Base-by-base conservation (phyloP, 2,329 filamentous ascomycete species). In the Calonectria hongkongensis region DNA sequence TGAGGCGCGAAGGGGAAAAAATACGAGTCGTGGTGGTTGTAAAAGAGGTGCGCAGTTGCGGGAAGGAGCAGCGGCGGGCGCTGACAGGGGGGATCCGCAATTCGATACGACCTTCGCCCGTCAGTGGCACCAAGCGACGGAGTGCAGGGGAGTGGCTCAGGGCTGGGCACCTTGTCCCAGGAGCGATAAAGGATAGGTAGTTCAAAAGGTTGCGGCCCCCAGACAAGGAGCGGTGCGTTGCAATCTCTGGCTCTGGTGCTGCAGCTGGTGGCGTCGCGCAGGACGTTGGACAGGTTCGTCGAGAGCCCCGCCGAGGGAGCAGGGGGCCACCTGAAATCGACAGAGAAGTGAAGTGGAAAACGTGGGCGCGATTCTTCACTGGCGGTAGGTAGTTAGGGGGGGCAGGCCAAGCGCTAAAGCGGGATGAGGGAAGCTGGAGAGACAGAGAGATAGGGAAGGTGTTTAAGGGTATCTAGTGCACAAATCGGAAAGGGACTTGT, bases 71-170 rank as follows among this genome's bases (percentile, higher is more conserved):
- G 67, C 41, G 28, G 39, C 39, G 33, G 39, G 65, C 39, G 36
- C 70, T 75, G 70, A 28, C 70, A 77, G 73, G 68, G 66, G 70
- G 73, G 78, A 68, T 75, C 73, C 66, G 73, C 69, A 79, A 74
- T 76, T 79, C 76, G 75, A 78, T 71, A 79, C 70, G 58, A 69
- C 58, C 58, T 41, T 60, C 68, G 65, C 60, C 68, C 56, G 56
- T 73, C 27, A 30, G 47, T 54, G 58, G 51, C 33, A 41, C 56
- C 36, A n/a, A n/a, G 45, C 45, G 45, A 16, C 45, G 45, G 39
- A 45, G 50, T 54, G 28, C 58, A 62, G 62, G 67, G 67, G 27
- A 39, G 8, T 50, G n/a, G n/a, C 48, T 36, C 33, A 36, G 28
- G 41, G 21, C 30, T 58, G 33, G 58, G 12, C 39, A 33, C 58